phyloP scores from a whole-genome alignment of 192 early-diverging fungal genomes.

The Spinellus fusiger region DNA sequence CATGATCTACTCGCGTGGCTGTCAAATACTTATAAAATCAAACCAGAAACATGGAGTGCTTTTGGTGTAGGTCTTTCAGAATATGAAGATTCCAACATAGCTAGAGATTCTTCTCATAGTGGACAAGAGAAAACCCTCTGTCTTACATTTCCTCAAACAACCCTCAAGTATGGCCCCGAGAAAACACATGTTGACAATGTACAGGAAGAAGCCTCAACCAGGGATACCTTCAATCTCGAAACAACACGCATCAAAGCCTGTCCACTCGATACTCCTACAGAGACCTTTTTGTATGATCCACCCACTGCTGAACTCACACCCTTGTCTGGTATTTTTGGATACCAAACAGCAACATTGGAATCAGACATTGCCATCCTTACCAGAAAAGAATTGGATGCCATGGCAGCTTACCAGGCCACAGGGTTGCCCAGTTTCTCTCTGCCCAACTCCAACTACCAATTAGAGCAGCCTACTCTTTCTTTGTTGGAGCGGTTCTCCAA shows the following conservation, averaged over 20 bases:
- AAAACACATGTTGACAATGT: too few species aligned
- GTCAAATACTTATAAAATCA: constrained; percentile 11
- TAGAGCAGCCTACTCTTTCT: constrained; percentile 52
- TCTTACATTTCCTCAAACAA: constrained; percentile 36
- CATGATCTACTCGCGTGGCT: constrained; percentile 34
- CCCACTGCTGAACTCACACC: constrained; percentile 16
- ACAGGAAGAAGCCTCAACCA: background rate
- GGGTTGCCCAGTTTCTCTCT: constrained; percentile 55
- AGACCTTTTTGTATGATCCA: constrained; percentile 44
- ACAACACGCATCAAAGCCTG: constrained; percentile 49
- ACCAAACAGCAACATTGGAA: constrained; percentile 43
- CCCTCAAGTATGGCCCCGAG: constrained; percentile 7
- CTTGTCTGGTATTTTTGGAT: constrained; percentile 54
- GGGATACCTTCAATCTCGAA: constrained; percentile 15
- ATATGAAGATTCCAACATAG: constrained; percentile 33
- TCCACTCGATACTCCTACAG: constrained; percentile 25
- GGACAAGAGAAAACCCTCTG: constrained; percentile 12
- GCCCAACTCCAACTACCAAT: constrained; percentile 47
- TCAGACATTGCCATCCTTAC: constrained; percentile 48
- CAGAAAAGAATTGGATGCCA: constrained; percentile 57
- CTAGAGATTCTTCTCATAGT: constrained; percentile 21
- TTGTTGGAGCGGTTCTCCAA: constrained; percentile 57
- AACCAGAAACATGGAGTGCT: constrained; percentile 5
- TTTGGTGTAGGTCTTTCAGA: constrained; percentile 45
- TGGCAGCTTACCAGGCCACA: constrained; percentile 61